Conservation (phyloP, 164 flowering plant genomes). For the Vitis rupestris region DNA sequence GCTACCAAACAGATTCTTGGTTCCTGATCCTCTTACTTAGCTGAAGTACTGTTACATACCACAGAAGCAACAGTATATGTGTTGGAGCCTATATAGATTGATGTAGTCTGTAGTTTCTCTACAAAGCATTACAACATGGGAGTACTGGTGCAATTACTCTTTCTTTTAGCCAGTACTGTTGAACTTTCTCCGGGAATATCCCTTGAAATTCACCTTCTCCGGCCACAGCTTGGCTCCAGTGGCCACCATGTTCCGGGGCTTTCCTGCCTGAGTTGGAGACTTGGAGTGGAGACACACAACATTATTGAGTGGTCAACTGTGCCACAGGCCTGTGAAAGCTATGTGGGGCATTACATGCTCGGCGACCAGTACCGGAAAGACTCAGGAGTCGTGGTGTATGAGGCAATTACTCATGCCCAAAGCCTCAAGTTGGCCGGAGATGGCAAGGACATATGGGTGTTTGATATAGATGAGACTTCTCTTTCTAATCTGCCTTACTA, state of each 20-base stretch:
- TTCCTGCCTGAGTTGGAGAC: conserved; percentile 21
- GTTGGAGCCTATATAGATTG: too few species aligned
- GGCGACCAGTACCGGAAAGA: conserved; percentile 26
- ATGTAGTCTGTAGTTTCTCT: too few species aligned
- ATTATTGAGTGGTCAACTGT: conserved; percentile 8
- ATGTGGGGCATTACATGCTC: conserved; percentile 22
- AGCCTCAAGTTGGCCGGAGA: conserved; percentile 20
- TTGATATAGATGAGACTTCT: conserved; percentile 41
- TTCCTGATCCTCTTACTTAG: too few species aligned
- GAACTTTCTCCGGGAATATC: not conserved
- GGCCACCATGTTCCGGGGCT: conserved; percentile 6
- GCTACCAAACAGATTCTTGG: too few species aligned
- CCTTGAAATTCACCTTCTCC: conserved; percentile 12
- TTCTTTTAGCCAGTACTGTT: not conserved
- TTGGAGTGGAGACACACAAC: conserved; percentile 20
- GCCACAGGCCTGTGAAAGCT: conserved; percentile 15
- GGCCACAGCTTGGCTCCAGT: conserved; percentile 9
- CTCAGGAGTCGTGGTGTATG: conserved; percentile 6
- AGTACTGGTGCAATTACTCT: not conserved
- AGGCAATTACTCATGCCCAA: conserved; percentile 18
- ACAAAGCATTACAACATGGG: too few species aligned
- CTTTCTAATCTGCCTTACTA: conserved; percentile 38
- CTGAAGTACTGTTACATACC: too few species aligned
- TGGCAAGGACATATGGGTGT: conserved; percentile 37
- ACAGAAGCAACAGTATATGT: too few species aligned